Evolutionary conservation across 495 filamentous ascomycete genomes (phyloP).

Genomic region (Tuber umbilicatum): DNA sequence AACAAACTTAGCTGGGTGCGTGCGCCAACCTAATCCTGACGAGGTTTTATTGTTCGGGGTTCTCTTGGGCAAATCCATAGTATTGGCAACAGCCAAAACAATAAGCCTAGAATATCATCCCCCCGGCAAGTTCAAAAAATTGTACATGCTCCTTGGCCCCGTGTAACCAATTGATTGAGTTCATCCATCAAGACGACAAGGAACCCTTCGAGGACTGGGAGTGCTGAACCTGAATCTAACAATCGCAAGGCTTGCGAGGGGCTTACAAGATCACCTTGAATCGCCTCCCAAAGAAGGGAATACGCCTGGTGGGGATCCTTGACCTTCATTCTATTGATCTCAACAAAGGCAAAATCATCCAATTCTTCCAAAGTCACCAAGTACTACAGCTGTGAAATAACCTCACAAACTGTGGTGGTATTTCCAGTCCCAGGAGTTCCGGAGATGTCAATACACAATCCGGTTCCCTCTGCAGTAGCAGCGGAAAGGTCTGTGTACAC

Average conservation of each 20-base stretch:
- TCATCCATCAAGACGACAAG: conserved; percentile 99
- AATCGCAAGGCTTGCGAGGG: conserved; percentile 86
- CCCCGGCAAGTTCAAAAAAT: conserved; percentile 99
- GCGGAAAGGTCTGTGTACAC: conserved; percentile 92
- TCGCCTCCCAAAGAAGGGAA: conserved; percentile 87
- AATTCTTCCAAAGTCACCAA: conserved; percentile 69
- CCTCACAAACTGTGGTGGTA: conserved; percentile 94
- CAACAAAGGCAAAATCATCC: conserved; percentile 98
- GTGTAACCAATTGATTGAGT: conserved; percentile 94
- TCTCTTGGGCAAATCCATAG: conserved; percentile 96
- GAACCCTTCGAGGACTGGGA: conserved; percentile 80
- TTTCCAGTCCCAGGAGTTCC: conserved; percentile 97
- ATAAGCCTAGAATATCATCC: conserved; percentile 85
- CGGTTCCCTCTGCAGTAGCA: conserved; percentile 86
- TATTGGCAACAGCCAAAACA: conserved; percentile 95
- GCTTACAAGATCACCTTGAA: conserved; percentile 86
- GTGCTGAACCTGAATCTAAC: conserved; percentile 79
- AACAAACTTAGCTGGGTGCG: conserved; percentile 4
- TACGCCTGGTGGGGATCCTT: conserved; percentile 97
- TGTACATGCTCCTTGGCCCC: conserved; percentile 98
- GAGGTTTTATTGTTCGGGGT: conserved; percentile 97
- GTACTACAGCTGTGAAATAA: conserved; percentile 80
- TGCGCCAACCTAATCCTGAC: conserved; percentile 60
- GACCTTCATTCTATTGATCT: conserved; percentile 99
- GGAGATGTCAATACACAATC: conserved; percentile 98